These are phyloP conservation scores for Suillus sp. DNA, from an alignment of 768 basidiomycete genomes.

Conservation along the genomic window DNA sequence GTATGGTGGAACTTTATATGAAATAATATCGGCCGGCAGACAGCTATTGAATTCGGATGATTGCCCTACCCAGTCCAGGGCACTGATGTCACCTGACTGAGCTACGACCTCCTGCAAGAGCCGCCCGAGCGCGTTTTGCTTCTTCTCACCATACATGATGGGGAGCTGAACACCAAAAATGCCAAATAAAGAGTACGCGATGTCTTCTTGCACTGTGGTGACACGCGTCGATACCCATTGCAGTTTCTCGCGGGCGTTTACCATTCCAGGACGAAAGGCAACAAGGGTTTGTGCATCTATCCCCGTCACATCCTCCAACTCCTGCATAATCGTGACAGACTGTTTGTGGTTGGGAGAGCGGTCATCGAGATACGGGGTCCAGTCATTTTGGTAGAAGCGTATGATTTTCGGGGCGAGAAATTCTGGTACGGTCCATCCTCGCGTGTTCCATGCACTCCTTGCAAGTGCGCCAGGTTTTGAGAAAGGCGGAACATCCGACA, in stretches of 20 bases:
- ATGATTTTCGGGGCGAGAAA: background rate
- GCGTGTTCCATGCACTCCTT: background rate
- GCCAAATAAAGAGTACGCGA: background rate
- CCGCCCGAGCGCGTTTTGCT: background rate
- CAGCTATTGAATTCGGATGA: background rate
- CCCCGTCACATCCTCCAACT: background rate
- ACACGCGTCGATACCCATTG: background rate
- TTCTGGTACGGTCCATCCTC: background rate
- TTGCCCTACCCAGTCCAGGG: background rate
- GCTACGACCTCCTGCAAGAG: background rate
- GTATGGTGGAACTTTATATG: background rate
- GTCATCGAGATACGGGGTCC: background rate
- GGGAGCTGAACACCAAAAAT: background rate
- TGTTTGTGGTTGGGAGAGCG: background rate
- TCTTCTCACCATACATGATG: background rate
- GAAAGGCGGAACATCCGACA: background rate
- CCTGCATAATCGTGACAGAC: background rate
- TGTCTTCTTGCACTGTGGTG: background rate
- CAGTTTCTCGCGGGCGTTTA: background rate
- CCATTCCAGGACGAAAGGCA: background rate
- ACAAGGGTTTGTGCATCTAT: background rate
- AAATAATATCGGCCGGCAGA: background rate
- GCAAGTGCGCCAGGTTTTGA: background rate
- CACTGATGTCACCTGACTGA: background rate
- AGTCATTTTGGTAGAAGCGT: background rate